phyloP scores from a whole-genome alignment of 2,329 filamentous ascomycete species.

The Bipolaris oryzae region DNA sequence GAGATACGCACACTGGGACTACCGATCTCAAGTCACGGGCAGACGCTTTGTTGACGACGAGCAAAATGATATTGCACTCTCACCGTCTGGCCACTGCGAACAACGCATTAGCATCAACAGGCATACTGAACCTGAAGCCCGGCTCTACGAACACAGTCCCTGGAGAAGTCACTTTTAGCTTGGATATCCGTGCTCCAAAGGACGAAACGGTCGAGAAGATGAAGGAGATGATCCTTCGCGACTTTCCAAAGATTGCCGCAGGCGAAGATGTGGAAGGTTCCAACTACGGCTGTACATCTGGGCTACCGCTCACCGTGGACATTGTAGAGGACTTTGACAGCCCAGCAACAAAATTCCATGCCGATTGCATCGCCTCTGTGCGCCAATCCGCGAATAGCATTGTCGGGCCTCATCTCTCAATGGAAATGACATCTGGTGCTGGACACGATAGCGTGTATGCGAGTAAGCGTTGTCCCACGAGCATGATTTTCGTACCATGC shows the following conservation, averaged over 20 bases:
- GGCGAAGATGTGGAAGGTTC: constrained; percentile 60
- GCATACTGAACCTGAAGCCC: constrained; percentile 69
- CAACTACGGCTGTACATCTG: constrained; percentile 53
- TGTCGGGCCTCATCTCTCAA: constrained; percentile 54
- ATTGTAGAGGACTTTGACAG: constrained; percentile 68
- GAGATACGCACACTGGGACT: constrained; percentile 76
- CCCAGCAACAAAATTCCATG: constrained; percentile 64
- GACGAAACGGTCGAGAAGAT: constrained; percentile 64
- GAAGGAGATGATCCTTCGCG: constrained; percentile 61
- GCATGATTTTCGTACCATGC: constrained; percentile 58
- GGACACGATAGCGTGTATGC: constrained; percentile 63
- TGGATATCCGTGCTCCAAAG: constrained; percentile 68
- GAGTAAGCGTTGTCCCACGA: constrained; percentile 53
- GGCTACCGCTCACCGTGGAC: constrained; percentile 59
- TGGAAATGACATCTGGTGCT: constrained; percentile 67
- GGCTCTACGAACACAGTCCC: constrained; percentile 78
- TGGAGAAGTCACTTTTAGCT: constrained; percentile 68
- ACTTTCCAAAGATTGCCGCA: constrained; percentile 65
- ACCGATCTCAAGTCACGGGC: constrained; percentile 70
- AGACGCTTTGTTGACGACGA: constrained; percentile 71
- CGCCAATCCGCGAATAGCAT: constrained; percentile 65
- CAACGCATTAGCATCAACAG: constrained; percentile 70
- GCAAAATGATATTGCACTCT: constrained; percentile 69
- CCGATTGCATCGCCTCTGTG: constrained; percentile 70
- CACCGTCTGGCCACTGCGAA: constrained; percentile 66